These are phyloP conservation scores for Tetrahymena thermophila DNA, from an alignment of 73 alveolate species.

Conservation along the genomic window DNA sequence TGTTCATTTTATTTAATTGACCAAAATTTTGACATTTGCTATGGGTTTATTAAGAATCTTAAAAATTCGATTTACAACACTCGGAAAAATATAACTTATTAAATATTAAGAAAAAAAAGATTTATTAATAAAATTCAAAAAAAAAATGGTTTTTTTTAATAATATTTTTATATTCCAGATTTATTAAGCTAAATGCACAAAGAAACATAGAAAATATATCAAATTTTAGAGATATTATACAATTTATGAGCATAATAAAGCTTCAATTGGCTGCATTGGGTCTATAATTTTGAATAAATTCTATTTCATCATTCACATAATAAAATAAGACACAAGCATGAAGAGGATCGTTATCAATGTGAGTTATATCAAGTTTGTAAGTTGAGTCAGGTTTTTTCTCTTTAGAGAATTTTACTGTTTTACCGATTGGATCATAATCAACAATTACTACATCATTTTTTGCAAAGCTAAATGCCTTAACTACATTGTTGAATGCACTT, in stretches of 20 bases:
- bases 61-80: no score
- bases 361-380: background rate
- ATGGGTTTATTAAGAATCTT: no score
- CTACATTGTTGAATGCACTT: slow-evolving; percentile 30
- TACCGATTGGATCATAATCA: slow-evolving; percentile 23
- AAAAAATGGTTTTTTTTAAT: no score
- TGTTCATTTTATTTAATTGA: no score
- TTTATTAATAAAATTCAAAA: no score
- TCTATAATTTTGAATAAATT: slow-evolving; percentile 14
- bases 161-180: no score
- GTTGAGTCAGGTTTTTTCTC: background rate
- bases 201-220: background rate
- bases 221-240: background rate
- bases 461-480: slow-evolving; percentile 29
- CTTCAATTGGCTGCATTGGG: background rate
- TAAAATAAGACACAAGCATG: slow-evolving; percentile 42
- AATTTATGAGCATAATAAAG: background rate
- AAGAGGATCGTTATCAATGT: background rate
- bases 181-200: no score
- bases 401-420: slow-evolving; percentile 9
- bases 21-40: no score
- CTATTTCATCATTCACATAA: slow-evolving; percentile 38
- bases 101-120: no score
- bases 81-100: no score
- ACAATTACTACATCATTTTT: slow-evolving; percentile 17